Conservation (phyloP, 1,139 yeast species). For the Hanseniaspora uvarum region DNA sequence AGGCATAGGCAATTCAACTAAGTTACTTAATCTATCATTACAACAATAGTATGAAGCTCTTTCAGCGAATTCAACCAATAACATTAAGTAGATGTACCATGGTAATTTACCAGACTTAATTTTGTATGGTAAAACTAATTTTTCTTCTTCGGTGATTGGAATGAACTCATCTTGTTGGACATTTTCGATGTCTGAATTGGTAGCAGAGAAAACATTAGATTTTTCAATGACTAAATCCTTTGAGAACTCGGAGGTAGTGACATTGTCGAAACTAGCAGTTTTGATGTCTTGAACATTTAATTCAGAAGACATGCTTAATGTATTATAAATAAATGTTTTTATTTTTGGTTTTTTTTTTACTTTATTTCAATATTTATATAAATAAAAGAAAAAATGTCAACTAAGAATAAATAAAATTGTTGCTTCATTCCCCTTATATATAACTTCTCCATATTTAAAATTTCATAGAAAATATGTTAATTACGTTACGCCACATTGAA, state of each 20-base stretch:
- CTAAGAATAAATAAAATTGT: neutral
- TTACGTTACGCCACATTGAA: too few species aligned
- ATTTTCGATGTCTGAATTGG: neutral
- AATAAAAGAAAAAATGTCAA: neutral
- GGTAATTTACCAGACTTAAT: constrained; percentile 31
- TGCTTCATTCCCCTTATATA: too few species aligned
- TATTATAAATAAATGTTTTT: neutral
- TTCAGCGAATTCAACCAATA: constrained; percentile 70
- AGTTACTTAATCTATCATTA: constrained; percentile 66
- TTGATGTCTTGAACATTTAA: constrained; percentile 5
- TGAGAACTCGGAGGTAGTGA: neutral
- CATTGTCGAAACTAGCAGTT: neutral
- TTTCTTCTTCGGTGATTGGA: constrained; percentile 14
- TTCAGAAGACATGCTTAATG: constrained; percentile 4
- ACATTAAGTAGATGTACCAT: constrained; percentile 55
- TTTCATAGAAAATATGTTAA: too few species aligned
- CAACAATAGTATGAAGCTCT: constrained; percentile 75
- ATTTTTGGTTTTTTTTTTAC: neutral
- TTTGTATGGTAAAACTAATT: constrained; percentile 2
- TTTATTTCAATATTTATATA: too few species aligned
- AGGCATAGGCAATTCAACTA: constrained; percentile 56
- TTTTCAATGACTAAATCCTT: neutral
- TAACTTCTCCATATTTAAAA: too few species aligned
- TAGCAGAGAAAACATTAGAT: neutral
- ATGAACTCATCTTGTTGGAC: constrained; percentile 7